Base-by-base conservation (phyloP, 1,139 yeast genomes). In the Casaregolazyma suthepensis region DNA sequence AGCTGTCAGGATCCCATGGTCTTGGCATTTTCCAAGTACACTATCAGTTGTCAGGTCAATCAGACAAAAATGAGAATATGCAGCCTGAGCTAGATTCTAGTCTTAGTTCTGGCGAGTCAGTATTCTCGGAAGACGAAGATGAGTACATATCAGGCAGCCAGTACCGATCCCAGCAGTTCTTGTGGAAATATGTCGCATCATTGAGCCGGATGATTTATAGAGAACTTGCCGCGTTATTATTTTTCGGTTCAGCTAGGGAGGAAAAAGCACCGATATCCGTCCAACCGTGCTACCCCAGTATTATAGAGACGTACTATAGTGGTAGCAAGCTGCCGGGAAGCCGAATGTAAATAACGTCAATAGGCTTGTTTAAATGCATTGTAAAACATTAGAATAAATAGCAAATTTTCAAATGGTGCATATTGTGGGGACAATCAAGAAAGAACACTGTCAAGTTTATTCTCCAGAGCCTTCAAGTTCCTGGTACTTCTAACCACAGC, bases 241-340 rank as follows among this genome's bases (percentile, higher is more conserved):
- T 49, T 35, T 44, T 18, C 42, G 52, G 52, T 13, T 29, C 46
- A n/a, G 38, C 52, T n/a, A 42, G 37, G 12, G 43, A 49, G 12
- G 52, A 49, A 15, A 46, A 17, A 18, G 42, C 47, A 3, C 23
- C 29, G 12, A 44, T 38, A 6, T 17, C 42, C 10, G 46, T 52
- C 9, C 48, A 40, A 43, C 56, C 54, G 12, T 48, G 53, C 17
- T 54, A 45, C 37, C 56, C 56, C 5, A 47, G 52, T n/a, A 48
- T 54, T 23, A 48, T 53, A 17, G 56, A 51, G 43, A 35, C 46
- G 5, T 54, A 49, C 44, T 54, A 54, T 22, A 49, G 54, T 20
- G 29, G 46, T 23, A 18, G n/a, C 37, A 18, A 22, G 46, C 19
- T 44, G 29, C 35, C 29, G 13, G 19, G 46, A 15, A 9, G 29